Evolutionary conservation across 345 rosid species (phyloP).

Genomic region (Hirschfeldia incana): DNA sequence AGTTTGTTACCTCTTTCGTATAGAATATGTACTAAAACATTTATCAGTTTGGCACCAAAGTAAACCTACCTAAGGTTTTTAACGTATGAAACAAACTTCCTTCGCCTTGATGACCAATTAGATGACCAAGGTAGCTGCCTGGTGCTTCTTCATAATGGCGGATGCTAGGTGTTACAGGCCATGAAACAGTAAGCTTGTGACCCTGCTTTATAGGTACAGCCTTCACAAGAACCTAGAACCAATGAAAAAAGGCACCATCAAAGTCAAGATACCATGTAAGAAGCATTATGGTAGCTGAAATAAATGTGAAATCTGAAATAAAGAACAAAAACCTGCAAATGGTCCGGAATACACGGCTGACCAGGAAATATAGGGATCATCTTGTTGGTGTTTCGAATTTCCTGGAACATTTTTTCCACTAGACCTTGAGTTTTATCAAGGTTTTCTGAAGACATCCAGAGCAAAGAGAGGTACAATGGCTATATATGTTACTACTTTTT

Average conservation of each 20-base stretch:
- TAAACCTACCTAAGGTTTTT: slow-evolving; percentile 76
- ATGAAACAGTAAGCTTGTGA: slow-evolving; percentile 55
- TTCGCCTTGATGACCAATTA: slow-evolving; percentile 90
- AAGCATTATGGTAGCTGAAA: background rate
- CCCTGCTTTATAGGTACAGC: slow-evolving; percentile 76
- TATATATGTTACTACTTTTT: background rate
- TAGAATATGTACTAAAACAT: background rate
- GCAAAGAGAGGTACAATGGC: slow-evolving; percentile 11
- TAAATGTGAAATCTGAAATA: slow-evolving; percentile 11
- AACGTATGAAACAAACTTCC: slow-evolving; percentile 83
- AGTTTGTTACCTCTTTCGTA: background rate
- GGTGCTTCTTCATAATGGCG: slow-evolving; percentile 81
- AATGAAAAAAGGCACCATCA: background rate
- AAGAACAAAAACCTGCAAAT: slow-evolving; percentile 63
- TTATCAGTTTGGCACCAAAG: background rate
- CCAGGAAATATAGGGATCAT: slow-evolving; percentile 54
- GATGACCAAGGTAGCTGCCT: slow-evolving; percentile 71
- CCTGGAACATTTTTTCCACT: slow-evolving; percentile 67
- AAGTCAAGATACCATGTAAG: background rate
- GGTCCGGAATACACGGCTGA: slow-evolving; percentile 72
- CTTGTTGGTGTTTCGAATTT: slow-evolving; percentile 57
- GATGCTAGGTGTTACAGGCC: slow-evolving; percentile 88
- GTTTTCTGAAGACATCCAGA: slow-evolving; percentile 53
- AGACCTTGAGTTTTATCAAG: slow-evolving; percentile 65
- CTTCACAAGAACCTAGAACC: slow-evolving; percentile 70